phyloP scores from a whole-genome alignment of 1,284 basidiomycete species.

The Ustilago loliicola region DNA sequence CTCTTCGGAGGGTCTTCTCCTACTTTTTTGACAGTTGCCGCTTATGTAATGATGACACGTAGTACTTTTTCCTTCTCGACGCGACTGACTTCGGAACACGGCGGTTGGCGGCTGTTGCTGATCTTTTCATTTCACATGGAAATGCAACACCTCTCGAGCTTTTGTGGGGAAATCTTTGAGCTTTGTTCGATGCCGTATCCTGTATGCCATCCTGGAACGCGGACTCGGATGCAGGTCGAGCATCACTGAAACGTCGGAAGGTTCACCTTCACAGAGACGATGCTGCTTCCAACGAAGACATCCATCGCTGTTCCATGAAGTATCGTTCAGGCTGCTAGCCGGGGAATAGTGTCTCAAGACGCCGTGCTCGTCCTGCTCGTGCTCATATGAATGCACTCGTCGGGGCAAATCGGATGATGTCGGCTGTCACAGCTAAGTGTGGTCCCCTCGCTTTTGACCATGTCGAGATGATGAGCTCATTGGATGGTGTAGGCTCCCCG shows the following conservation, averaged over 20 bases:
- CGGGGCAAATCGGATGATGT: too few species aligned
- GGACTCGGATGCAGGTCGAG: neutral
- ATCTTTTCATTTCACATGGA: conserved; percentile 23
- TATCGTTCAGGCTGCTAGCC: too few species aligned
- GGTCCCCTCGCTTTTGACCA: too few species aligned
- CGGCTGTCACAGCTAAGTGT: too few species aligned
- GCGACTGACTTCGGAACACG: neutral
- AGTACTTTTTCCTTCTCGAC: too few species aligned
- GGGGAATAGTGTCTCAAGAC: too few species aligned
- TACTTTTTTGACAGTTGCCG: conserved; percentile 13
- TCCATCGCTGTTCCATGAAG: too few species aligned
- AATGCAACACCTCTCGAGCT: neutral
- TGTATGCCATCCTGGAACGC: neutral
- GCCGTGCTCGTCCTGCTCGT: too few species aligned
- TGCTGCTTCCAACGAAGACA: too few species aligned
- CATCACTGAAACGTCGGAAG: neutral
- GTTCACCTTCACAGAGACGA: too few species aligned
- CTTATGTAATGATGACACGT: conserved; percentile 44
- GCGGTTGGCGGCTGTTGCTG: neutral
- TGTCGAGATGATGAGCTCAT: neutral
- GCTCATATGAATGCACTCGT: too few species aligned
- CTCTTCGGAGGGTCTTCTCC: conserved; percentile 31
- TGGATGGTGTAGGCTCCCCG: too few species aligned
- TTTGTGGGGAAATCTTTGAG: conserved; percentile 21
- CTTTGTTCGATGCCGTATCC: neutral